Percentiles rank a stretch among this genome's conserved stretches.
Conservation (phyloP, 2,329 filamentous ascomycete genomes). For the Aspergillus sojae region DNA sequence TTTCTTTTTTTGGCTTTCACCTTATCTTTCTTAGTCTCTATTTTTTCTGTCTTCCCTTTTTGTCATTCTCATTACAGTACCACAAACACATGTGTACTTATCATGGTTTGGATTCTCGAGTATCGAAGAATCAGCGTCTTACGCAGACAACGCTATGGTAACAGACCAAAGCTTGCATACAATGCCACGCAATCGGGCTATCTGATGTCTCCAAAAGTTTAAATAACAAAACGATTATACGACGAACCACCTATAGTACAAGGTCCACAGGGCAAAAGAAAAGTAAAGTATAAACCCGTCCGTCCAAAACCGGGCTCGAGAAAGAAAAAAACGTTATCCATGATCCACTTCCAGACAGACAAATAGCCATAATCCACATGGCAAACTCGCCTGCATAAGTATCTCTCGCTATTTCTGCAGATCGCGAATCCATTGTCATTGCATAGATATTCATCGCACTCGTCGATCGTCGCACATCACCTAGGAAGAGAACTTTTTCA, state of each 20-base stretch:
- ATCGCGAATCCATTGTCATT: constrained; percentile 16
- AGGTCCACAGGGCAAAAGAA: not conserved
- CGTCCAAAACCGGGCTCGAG: not conserved
- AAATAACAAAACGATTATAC: not conserved
- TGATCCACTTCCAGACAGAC: not conserved
- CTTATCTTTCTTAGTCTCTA: too few species aligned
- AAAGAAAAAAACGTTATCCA: not conserved
- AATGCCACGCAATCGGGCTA: not conserved
- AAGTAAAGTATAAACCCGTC: not conserved
- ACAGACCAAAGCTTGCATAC: not conserved
- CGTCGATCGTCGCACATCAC: constrained; percentile 25
- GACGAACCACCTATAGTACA: constrained; percentile 7
- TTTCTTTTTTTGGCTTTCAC: not conserved
- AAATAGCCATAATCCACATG: constrained; percentile 5
- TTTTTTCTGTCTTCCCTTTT: not conserved
- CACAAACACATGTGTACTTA: not conserved
- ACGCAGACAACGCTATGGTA: not conserved
- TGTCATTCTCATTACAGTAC: not conserved
- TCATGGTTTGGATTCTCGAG: not conserved
- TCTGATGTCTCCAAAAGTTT: not conserved
- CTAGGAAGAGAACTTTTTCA: constrained; percentile 9
- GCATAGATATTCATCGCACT: constrained; percentile 26
- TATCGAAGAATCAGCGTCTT: not conserved
- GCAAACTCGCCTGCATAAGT: not conserved
- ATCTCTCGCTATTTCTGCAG: constrained; percentile 2